These are phyloP conservation scores for Cyberlindnera americana DNA, from an alignment of 805 yeast species.

Conservation along the genomic window DNA sequence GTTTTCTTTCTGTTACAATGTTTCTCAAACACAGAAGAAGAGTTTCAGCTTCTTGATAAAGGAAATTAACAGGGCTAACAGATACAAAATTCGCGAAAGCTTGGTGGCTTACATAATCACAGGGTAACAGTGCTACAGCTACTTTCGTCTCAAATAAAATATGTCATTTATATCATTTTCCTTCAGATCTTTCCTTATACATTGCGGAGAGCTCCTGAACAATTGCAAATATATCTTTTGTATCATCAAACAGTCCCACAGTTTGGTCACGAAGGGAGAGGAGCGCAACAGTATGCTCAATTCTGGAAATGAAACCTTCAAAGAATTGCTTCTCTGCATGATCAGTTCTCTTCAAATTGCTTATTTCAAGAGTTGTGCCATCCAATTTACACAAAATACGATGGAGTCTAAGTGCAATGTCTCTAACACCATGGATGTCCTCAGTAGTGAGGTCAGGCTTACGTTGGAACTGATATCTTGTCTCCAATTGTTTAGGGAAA, in stretches of 20 bases:
- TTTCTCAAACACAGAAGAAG: neutral
- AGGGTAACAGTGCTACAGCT: too few species aligned
- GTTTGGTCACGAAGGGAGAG: constrained; percentile 40
- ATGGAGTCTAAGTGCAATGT: constrained; percentile 55
- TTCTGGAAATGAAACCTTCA: constrained; percentile 64
- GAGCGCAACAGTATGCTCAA: constrained; percentile 55
- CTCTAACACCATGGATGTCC: constrained; percentile 48
- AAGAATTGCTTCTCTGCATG: constrained; percentile 43
- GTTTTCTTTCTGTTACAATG: neutral
- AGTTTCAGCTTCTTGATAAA: neutral
- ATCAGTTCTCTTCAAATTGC: constrained; percentile 35
- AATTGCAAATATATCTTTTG: constrained; percentile 20
- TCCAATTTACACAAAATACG: constrained; percentile 48
- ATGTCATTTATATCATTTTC: too few species aligned
- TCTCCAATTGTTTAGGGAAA: constrained; percentile 62
- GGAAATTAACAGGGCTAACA: too few species aligned
- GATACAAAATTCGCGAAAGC: neutral
- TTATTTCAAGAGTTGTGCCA: constrained; percentile 34
- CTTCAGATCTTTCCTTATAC: too few species aligned
- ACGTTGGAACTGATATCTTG: constrained; percentile 50
- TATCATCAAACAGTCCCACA: constrained; percentile 21
- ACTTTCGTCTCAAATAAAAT: too few species aligned
- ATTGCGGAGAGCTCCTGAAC: constrained; percentile 17
- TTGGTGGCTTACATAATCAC: too few species aligned
- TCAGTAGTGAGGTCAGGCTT: constrained; percentile 36